Percentiles rank a stretch among this genome's conserved stretches.
Evolutionary conservation across 192 early-diverging fungal genomes (phyloP).

Genomic region (Linnemannia schmuckeri): DNA sequence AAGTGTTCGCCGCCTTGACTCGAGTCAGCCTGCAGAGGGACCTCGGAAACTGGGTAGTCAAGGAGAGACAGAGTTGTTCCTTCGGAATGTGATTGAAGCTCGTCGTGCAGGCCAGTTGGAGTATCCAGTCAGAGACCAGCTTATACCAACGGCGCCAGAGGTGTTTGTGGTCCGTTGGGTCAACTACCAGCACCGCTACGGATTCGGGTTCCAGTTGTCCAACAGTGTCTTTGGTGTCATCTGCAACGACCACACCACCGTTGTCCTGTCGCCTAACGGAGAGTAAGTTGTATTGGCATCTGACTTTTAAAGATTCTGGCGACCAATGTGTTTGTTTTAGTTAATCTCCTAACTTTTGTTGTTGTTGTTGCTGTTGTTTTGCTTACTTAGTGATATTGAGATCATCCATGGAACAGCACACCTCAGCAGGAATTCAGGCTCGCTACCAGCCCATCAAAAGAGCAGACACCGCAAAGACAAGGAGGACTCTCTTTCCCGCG

Average conservation of each 20-base stretch:
- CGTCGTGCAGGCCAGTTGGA: conserved; percentile 2
- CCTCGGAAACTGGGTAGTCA: conserved; percentile 7
- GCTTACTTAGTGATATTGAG: conserved; percentile 39
- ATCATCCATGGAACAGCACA: conserved; percentile 22
- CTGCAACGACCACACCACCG: conserved; percentile 90
- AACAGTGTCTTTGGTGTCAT: conserved; percentile 88
- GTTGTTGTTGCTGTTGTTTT: not conserved
- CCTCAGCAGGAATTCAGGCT: not conserved
- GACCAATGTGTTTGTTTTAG: not conserved
- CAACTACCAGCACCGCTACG: conserved; percentile 85
- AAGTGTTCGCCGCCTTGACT: not conserved
- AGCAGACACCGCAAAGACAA: not conserved
- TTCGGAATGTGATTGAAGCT: conserved; percentile 17
- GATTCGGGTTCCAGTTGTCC: conserved; percentile 88
- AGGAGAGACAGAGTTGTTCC: conserved; percentile 12
- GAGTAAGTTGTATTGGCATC: conserved; percentile 50
- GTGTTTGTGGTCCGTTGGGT: conserved; percentile 93
- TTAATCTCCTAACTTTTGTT: conserved; percentile 7
- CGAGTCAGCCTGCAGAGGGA: not conserved
- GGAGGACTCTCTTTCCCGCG: not conserved
- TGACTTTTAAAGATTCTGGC: not conserved
- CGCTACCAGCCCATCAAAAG: not conserved
- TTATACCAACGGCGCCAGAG: conserved; percentile 24
- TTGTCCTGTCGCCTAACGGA: conserved; percentile 72
- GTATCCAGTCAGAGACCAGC: not conserved